Conservation (phyloP, 176 grass and related monocot genomes). For the bread wheat (Triticum aestivum) region DNA sequence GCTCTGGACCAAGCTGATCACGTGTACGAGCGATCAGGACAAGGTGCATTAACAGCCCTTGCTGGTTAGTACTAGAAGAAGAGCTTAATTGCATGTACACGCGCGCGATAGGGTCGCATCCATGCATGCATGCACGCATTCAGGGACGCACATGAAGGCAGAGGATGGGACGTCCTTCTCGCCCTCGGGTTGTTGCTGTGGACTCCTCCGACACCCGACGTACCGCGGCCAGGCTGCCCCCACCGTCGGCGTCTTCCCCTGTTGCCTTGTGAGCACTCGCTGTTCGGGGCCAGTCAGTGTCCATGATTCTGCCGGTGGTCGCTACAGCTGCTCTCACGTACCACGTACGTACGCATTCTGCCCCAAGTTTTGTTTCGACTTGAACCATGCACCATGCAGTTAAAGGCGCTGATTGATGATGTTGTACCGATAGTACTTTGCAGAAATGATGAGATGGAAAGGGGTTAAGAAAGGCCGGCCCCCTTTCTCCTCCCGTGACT, state of each 20-base stretch:
- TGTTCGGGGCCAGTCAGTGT: background rate
- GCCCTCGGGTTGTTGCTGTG: slow-evolving; percentile 8
- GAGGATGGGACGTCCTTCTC: slow-evolving; percentile 26
- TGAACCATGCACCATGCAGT: background rate
- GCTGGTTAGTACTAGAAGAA: background rate
- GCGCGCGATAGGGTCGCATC: background rate
- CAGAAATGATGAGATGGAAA: background rate
- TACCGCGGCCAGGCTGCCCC: background rate
- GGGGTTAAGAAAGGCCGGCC: background rate
- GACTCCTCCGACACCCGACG: background rate
- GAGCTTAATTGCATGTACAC: background rate
- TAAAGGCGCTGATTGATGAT: background rate
- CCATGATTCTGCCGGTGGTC: slow-evolving; percentile 2
- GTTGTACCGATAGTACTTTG: background rate
- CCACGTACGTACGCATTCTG: background rate
- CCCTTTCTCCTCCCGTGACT: slow-evolving; percentile 42
- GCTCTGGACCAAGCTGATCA: background rate
- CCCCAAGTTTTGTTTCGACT: background rate
- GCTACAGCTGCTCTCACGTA: background rate
- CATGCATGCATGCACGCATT: background rate
- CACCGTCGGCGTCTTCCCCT: slow-evolving; percentile 4
- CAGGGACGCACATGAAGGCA: slow-evolving; percentile 5
- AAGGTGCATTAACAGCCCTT: background rate
- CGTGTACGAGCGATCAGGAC: background rate
- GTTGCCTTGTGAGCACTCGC: slow-evolving; percentile 35